Base-by-base conservation (phyloP, 805 yeast genomes). In the Ogataea nitratoaversa region DNA sequence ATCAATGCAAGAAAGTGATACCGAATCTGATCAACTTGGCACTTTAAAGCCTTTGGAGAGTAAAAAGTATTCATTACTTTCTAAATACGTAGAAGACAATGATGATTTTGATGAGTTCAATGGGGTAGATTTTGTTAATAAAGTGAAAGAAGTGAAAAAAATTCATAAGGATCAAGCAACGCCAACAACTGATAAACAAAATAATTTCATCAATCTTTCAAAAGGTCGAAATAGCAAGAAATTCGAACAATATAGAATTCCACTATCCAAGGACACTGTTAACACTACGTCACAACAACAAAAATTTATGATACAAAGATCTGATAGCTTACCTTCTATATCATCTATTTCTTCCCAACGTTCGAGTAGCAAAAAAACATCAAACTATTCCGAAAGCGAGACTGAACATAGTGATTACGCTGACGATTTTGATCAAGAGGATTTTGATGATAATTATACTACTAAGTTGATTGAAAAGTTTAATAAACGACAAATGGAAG, bases 361-460 rank as follows among this genome's bases (percentile, higher is more conserved):
- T 14, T 36, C 49, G 19, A 44, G 45, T 20, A 43, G 47, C 14
- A 36, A 36, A 14, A 43, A 44, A 2, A 31, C 46, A 19, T 48
- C 57, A 1, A 45, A 47, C 14, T 50, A 41, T 29, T 40, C 56
- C 20, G 63, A 59, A 34, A 54, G 55, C 29, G 63, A 56, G n/a
- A 51, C 62, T 0, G 64, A 59, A 19, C 55, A 59, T 35, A 59
- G 63, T 41, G 65, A 60, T 34, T 60, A 59, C 31, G 59, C 55
- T 1, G 57, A 50, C 9, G 63, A 59, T 30, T 56, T 50, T 37
- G 57, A 49, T 17, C 32, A 41, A 19, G 41, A 40, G 3, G 18
- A 35, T n/a, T 49, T 51, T 19, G 31, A 36, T 16, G 29, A 36
- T 9, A 14, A 23, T 7, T 12, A 12, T 34, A 16, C 19, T n/a